These are phyloP conservation scores for Forsythia viridissima DNA, from an alignment of 257 asterid genomes.

Conservation along the genomic window DNA sequence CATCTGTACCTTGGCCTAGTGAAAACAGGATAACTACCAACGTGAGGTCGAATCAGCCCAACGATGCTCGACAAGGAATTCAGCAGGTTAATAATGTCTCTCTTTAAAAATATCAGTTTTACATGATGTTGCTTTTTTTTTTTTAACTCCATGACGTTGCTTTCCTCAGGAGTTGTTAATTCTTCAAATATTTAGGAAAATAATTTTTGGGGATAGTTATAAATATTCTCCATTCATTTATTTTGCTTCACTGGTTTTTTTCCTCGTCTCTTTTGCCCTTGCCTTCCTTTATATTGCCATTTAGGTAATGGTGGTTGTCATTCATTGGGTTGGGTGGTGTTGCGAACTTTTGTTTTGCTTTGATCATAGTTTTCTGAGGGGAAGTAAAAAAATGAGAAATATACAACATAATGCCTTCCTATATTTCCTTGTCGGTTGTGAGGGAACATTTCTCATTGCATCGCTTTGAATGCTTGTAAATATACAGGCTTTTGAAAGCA, in stretches of 20 bases:
- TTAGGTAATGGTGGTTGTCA: not conserved
- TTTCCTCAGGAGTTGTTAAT: not conserved
- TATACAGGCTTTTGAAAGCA: constrained; percentile 85
- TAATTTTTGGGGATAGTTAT: not conserved
- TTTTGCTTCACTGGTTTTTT: not conserved
- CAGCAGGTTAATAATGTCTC: constrained; percentile 62
- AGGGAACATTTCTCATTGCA: not conserved
- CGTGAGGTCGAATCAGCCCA: constrained; percentile 90
- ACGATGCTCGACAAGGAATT: constrained; percentile 88
- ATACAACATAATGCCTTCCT: not conserved
- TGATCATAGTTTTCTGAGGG: not conserved
- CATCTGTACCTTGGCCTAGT: constrained; percentile 68
- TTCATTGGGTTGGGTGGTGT: not conserved
- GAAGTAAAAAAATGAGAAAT: not conserved
- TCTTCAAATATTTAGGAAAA: not conserved
- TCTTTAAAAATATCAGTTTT: constrained; percentile 1
- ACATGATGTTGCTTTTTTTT: not conserved
- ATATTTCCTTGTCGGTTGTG: not conserved
- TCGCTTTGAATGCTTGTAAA: constrained; percentile 17
- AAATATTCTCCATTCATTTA: not conserved
- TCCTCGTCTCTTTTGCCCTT: not conserved
- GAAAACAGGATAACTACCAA: constrained; percentile 53
- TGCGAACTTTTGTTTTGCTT: not conserved
- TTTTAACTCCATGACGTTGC: not conserved
- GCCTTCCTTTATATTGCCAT: not conserved